Conservation (phyloP, 2,329 filamentous ascomycete genomes). For the Cordyceps farinosa region DNA sequence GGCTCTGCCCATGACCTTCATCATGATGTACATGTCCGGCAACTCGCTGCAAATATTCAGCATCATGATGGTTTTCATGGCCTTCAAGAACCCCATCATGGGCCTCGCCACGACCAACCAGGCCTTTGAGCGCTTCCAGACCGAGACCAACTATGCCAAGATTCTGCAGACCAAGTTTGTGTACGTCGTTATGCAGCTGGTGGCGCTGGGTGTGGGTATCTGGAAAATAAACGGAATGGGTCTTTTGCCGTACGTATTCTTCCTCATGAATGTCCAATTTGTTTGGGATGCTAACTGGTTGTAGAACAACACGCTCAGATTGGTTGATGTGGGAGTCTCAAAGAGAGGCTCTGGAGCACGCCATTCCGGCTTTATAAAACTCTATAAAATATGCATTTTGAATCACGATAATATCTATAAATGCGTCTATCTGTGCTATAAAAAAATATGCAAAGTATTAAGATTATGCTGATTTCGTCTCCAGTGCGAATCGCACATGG, state of each 20-base stretch:
- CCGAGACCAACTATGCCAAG: slow-evolving; percentile 67
- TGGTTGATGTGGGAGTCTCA: slow-evolving; percentile 95
- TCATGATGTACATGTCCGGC: slow-evolving; percentile 99
- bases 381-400: slow-evolving; percentile 39
- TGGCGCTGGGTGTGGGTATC: slow-evolving; percentile 78
- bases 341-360: slow-evolving; percentile 63
- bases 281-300: background rate
- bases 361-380: slow-evolving; percentile 58
- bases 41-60: slow-evolving; percentile 98
- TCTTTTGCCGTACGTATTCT: slow-evolving; percentile 70
- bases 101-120: slow-evolving; percentile 78
- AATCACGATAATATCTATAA: slow-evolving; percentile 3
- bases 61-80: slow-evolving; percentile 99
- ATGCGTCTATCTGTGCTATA: slow-evolving; percentile 1
- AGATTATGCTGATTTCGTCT: background rate
- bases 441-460: background rate
- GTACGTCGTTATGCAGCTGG: slow-evolving; percentile 81
- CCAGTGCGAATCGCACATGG: background rate
- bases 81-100: slow-evolving; percentile 93
- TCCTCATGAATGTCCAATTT: slow-evolving; percentile 19
- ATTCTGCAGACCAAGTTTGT: slow-evolving; percentile 81
- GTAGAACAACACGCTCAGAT: slow-evolving; percentile 87
- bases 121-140: slow-evolving; percentile 89
- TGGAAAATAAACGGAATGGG: slow-evolving; percentile 99
- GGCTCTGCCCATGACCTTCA: slow-evolving; percentile 92